Conservation (phyloP, 2,329 filamentous ascomycete genomes). For the Trichoderma gracile region DNA sequence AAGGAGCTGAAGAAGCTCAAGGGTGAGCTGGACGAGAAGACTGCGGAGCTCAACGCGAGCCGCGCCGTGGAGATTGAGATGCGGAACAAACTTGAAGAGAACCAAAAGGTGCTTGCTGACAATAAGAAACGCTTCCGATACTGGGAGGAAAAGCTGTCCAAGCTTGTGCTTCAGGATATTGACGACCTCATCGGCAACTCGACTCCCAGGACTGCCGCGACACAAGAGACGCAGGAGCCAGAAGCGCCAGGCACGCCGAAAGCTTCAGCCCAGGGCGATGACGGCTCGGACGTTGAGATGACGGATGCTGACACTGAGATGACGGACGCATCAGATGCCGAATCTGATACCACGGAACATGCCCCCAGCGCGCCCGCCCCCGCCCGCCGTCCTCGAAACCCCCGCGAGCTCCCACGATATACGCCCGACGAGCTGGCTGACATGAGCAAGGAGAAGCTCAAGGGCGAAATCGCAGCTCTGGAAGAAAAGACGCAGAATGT, state of each 20-base stretch:
- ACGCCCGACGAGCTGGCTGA: conserved; percentile 69
- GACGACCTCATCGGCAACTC: conserved; percentile 60
- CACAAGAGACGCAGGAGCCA: conserved; percentile 33
- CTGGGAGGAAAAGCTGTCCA: conserved; percentile 87
- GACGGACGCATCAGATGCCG: conserved; percentile 31
- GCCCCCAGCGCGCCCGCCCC: conserved; percentile 32
- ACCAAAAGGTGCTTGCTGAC: conserved; percentile 82
- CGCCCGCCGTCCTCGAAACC: conserved; percentile 50
- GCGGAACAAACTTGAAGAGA: conserved; percentile 96
- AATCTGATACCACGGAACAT: conserved; percentile 33
- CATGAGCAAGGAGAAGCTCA: conserved; percentile 63
- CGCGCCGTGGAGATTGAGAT: conserved; percentile 93
- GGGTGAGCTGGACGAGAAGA: conserved; percentile 82
- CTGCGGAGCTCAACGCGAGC: conserved; percentile 81
- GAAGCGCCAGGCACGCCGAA: conserved; percentile 27
- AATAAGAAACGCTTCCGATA: conserved; percentile 82
- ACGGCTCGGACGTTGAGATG: conserved; percentile 41
- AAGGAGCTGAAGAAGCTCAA: conserved; percentile 79
- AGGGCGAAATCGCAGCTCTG: conserved; percentile 61
- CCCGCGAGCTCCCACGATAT: conserved; percentile 71
- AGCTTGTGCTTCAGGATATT: conserved; percentile 80
- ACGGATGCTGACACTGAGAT: conserved; percentile 33
- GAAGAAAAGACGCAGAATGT: conserved; percentile 77
- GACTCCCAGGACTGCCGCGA: conserved; percentile 33
- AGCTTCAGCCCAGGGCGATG: conserved; percentile 3